Base-by-base conservation (phyloP, 2,329 filamentous ascomycete species). In the Hypocreales sp. region DNA sequence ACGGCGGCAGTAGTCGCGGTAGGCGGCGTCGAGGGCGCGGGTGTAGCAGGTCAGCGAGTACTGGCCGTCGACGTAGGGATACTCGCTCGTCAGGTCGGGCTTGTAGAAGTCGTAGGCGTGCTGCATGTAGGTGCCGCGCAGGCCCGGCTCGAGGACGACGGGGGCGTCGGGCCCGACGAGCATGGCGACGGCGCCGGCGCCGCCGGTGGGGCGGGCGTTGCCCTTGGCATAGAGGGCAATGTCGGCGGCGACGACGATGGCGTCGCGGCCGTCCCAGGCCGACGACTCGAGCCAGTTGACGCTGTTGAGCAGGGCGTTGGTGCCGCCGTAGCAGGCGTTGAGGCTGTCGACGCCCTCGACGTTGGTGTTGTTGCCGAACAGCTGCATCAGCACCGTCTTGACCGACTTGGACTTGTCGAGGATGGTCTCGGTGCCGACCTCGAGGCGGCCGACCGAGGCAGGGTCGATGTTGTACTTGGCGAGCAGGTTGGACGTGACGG, bases 81-180 rank as follows among this genome's bases (percentile, higher is more conserved):
- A 87, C 59, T 87, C 80, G 67, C 76, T 82, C 46, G 79, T 79
- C 40, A 87, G 63, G 55, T 87, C 80, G 45, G 80, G 79, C 73
- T 87, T 87, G 72, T 83, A 87, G 55, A 87, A 87, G 55, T 87
- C 80, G 56, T 87, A 90, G 43, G 75, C 76, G 58, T 87, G 80
- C 53, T 75, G 66, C 73, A 86, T 77, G 63, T 81, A 83, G 44
- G 65, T 75, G 48, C 77, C 80, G 46, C 80, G 75, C 48, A 84
- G 70, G 48, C 81, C 81, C 27, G 80, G 72, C 58, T 87, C 80
- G 38, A 79, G 61, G 34, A 76, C 78, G 36, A 87, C 60, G 30
- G 79, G 79, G 28, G 80, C 80, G 47, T 86, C 61, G 32, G 80
- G 79, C 30, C 80, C 80, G 42, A 87, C 67, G 40, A 87, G 61